Evolutionary conservation across 2,329 filamentous ascomycete species (phyloP), one percentile per base, ranked within the genome.

Genomic region (Fusarium floridanum): DNA sequence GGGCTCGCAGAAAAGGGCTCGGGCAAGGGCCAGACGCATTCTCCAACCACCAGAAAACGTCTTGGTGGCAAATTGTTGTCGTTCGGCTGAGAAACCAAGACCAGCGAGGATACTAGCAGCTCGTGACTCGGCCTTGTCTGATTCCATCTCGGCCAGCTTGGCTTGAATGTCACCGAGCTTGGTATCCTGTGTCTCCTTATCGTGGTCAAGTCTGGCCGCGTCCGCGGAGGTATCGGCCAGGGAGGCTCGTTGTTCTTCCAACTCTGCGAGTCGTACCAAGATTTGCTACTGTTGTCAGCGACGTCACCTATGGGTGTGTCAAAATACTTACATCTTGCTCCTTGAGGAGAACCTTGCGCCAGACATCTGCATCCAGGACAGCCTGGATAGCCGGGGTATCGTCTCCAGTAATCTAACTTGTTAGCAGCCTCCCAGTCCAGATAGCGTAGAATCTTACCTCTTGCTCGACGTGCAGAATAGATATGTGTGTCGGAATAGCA

Each of bases 1-100:
- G 50, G 97, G 97, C 83, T 99, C 97, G 86, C 97, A 99, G 88
- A 99, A 99, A 39, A 99, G 90, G 16, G 97, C 97, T 89, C 97
- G 89, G 14, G 97, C 97, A 72, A 99, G 89, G 16, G 97, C 97
- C 80, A 99, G 86, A 87, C 97, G 93, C 97, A 99, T 99, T 85
- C 97, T 92, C 97, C 97, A 99, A 93, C 97, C 97, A 89, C 97
- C 97, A 63, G 97, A 99, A 86, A 99, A 99, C 6, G 96, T 98
- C 88, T 94, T 98, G 64, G 97, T 99, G 17, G 97, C 93, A 81
- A 90, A 95, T 78, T 97, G 94, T 81, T 99, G 97, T 75, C 95
- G 90, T 84, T 98, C 97, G 22, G 94, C 84, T 0, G 97, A 98
- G 89, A 99, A 99, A 78, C 97, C 97, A 68, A 99, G 91, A 90